Conservation (phyloP, 441 rosid species). For the Eruca vesicaria region DNA sequence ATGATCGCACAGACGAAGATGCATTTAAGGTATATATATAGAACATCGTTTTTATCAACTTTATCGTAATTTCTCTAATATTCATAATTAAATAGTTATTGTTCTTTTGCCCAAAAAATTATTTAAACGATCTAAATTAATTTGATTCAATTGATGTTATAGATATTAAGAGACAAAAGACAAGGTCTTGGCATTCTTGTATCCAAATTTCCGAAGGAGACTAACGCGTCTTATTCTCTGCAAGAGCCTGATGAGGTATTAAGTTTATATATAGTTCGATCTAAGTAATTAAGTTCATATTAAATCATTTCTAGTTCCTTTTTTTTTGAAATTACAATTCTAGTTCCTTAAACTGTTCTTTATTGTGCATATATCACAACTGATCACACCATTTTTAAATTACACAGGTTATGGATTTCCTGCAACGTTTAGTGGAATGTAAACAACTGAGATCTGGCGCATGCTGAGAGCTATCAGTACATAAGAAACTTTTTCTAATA, state of each 20-base stretch:
- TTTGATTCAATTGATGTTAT: background rate
- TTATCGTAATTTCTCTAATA: constrained; percentile 27
- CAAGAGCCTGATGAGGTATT: constrained; percentile 62
- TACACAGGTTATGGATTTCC: constrained; percentile 48
- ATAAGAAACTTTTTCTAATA: background rate
- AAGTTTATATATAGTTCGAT: background rate
- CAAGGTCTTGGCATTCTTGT: constrained; percentile 64
- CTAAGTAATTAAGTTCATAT: background rate
- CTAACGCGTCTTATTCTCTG: constrained; percentile 55
- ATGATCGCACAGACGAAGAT: constrained; percentile 97
- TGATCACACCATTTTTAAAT: background rate
- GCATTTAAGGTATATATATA: constrained; percentile 62
- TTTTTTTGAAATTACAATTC: no score
- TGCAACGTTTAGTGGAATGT: constrained; percentile 52
- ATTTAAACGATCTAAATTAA: background rate
- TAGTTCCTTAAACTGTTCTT: background rate
- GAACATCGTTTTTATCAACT: background rate
- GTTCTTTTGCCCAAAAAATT: background rate
- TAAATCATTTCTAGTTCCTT: no score
- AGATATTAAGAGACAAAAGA: constrained; percentile 53
- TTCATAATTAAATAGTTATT: background rate
- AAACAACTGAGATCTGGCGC: constrained; percentile 27
- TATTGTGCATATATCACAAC: background rate
- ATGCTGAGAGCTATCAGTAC: constrained; percentile 2
- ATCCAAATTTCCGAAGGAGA: constrained; percentile 55